Conservation (phyloP, 768 basidiomycete species). For the Calocybe gangraenosa region DNA sequence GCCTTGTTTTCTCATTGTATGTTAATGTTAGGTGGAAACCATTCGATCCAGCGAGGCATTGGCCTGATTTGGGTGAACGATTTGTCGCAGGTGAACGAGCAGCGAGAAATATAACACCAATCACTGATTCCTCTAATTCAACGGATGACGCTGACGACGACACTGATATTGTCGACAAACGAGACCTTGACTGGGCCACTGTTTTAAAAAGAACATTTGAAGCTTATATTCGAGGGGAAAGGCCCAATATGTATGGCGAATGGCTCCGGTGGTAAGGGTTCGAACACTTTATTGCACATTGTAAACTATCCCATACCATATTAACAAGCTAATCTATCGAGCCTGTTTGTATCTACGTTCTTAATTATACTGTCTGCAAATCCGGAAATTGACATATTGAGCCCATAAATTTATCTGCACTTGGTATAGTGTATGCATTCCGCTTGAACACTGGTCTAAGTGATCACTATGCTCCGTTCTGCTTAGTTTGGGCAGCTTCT, state of each 20-base stretch:
- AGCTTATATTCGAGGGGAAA: constrained; percentile 84
- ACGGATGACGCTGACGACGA: constrained; percentile 43
- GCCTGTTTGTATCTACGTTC: constrained; percentile 3
- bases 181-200: constrained; percentile 88
- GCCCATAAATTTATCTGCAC: no score
- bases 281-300: not conserved
- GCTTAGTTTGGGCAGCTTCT: not conserved
- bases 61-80: constrained; percentile 84
- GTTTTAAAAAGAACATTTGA: constrained; percentile 96
- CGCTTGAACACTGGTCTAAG: no score
- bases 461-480: no score
- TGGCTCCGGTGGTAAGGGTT: constrained; percentile 48
- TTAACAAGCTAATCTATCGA: not conserved
- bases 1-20: not conserved
- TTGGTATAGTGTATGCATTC: not conserved
- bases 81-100: constrained; percentile 74
- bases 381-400: no score
- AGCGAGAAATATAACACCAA: constrained; percentile 40
- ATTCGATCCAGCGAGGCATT: constrained; percentile 90
- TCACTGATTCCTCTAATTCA: constrained; percentile 29
- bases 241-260: constrained; percentile 95
- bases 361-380: not conserved
- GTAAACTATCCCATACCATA: no score
- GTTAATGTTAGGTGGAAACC: constrained; percentile 99
- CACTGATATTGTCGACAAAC: constrained; percentile 57